phyloP scores from a whole-genome alignment of 345 rosid species.

The Eucalyptus tenuipes region DNA sequence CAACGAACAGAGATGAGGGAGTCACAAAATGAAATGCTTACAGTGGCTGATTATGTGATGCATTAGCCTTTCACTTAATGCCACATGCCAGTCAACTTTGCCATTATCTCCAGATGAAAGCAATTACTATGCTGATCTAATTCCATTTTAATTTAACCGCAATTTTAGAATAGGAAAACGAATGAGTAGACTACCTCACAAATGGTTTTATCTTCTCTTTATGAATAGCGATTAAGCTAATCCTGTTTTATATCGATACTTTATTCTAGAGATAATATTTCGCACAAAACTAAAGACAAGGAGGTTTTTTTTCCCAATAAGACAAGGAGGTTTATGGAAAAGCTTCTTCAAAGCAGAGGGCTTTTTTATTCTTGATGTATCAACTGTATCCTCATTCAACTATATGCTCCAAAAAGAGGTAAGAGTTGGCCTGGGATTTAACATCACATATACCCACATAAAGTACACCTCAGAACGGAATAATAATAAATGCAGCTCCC shows the following conservation, averaged over 20 bases:
- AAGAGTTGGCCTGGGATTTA: not conserved
- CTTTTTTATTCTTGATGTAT: not conserved
- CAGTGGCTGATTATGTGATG: not conserved
- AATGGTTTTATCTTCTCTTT: not conserved
- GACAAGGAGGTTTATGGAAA: not conserved
- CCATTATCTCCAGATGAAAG: not conserved
- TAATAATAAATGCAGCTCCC: not conserved
- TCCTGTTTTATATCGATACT: not conserved
- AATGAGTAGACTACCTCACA: not conserved
- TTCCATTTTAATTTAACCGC: not conserved
- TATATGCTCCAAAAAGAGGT: not conserved
- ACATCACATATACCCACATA: not conserved
- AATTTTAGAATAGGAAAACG: not conserved
- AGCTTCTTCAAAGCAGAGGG: not conserved
- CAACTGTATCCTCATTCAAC: not conserved
- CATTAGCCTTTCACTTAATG: not conserved
- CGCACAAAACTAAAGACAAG: not conserved
- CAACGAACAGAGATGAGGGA: not conserved
- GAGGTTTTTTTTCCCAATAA: not conserved
- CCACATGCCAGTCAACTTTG: not conserved
- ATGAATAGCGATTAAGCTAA: not conserved
- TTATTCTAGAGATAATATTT: not conserved
- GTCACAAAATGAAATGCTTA: not conserved
- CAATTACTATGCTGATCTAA: not conserved
- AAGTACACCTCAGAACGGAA: not conserved